Evolutionary conservation across 768 basidiomycete genomes (phyloP).

Genomic region (Kwoniella mangroviensis): DNA sequence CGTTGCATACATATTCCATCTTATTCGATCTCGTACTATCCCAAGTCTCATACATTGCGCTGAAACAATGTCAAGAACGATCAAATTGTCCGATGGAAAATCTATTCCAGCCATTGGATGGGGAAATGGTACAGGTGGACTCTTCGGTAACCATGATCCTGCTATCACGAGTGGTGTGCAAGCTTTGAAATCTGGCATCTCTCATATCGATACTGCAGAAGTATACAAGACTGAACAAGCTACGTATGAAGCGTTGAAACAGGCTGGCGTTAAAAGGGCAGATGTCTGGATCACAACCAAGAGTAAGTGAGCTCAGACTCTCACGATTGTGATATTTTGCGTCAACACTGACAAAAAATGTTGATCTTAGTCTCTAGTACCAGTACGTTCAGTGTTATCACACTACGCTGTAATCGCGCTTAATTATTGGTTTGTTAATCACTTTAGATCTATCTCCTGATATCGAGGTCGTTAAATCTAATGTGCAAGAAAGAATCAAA

Average conservation of each 20-base stretch:
- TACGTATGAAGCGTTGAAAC: conserved; percentile 31
- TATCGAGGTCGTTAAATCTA: conserved; percentile 33
- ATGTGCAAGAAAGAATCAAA: conserved; percentile 33
- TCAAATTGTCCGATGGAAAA: conserved; percentile 51
- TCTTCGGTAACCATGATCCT: conserved; percentile 27
- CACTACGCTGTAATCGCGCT: neutral
- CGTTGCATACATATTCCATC: neutral
- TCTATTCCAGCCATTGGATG: conserved; percentile 53
- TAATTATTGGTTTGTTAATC: no score
- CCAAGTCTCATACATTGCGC: neutral
- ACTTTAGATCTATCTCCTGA: conserved; percentile 5
- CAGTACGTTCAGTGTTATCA: neutral
- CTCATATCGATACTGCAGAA: conserved; percentile 53
- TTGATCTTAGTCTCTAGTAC: conserved; percentile 8
- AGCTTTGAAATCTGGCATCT: conserved; percentile 49
- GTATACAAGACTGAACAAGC: conserved; percentile 46
- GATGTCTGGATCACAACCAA: conserved; percentile 50
- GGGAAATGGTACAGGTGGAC: conserved; percentile 45
- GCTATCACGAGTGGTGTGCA: conserved; percentile 26
- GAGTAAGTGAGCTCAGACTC: conserved; percentile 24
- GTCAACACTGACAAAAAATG: neutral
- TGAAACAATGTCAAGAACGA: conserved; percentile 33
- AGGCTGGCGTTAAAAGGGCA: conserved; percentile 26
- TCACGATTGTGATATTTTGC: neutral
- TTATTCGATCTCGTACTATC: neutral